Conservation (phyloP, 495 filamentous ascomycete genomes). For the Diplogelasinospora grovesii region DNA sequence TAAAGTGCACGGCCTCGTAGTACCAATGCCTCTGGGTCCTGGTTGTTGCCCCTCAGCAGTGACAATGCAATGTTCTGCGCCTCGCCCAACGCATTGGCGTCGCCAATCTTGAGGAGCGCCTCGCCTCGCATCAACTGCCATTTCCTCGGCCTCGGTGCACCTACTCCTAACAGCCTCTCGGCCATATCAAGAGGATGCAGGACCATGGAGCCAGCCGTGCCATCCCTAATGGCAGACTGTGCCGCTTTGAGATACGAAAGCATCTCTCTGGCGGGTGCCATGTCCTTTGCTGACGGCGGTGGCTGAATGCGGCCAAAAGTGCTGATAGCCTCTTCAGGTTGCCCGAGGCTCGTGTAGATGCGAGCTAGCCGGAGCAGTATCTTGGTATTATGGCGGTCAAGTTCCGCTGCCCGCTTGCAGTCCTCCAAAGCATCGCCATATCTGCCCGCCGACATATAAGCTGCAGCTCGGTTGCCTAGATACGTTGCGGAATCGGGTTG, state of each 20-base stretch:
- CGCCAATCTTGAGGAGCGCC: slow-evolving; percentile 91
- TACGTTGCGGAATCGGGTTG: slow-evolving; percentile 78
- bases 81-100: slow-evolving; percentile 79
- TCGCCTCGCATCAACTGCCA: slow-evolving; percentile 91
- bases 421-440: slow-evolving; percentile 79
- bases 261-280: slow-evolving; percentile 73
- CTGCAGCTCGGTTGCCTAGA: slow-evolving; percentile 90
- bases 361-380: slow-evolving; percentile 81
- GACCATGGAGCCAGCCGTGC: slow-evolving; percentile 80
- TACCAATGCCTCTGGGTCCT: slow-evolving; percentile 90
- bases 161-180: slow-evolving; percentile 64
- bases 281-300: slow-evolving; percentile 74
- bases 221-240: slow-evolving; percentile 62
- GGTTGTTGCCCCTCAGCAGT: slow-evolving; percentile 74
- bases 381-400: slow-evolving; percentile 78
- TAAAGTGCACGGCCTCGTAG: slow-evolving; percentile 84
- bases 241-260: slow-evolving; percentile 72
- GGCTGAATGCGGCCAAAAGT: slow-evolving; percentile 67
- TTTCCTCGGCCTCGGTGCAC: slow-evolving; percentile 74
- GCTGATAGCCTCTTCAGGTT: slow-evolving; percentile 78
- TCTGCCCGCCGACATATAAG: slow-evolving; percentile 76
- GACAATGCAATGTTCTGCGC: slow-evolving; percentile 88
- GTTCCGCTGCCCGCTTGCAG: slow-evolving; percentile 66
- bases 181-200: slow-evolving; percentile 87
- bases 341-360: slow-evolving; percentile 78